phyloP scores from a whole-genome alignment of 108 stramenopile species.

The Aureococcus anophagefferens region DNA sequence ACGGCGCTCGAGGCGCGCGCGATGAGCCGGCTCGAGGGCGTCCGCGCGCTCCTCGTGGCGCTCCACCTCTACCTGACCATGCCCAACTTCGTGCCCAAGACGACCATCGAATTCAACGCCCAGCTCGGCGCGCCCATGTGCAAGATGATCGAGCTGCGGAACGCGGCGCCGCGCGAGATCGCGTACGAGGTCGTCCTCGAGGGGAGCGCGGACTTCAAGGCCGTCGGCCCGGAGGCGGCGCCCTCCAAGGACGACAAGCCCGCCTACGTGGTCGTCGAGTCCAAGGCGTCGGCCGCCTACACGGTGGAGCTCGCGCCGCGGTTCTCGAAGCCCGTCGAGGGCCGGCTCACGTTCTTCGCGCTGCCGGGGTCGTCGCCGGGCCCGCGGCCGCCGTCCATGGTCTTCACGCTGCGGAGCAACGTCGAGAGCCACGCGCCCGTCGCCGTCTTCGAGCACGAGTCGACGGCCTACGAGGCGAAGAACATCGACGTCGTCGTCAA shows the following conservation, averaged over 20 bases:
- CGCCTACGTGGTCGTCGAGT: constrained; percentile 1
- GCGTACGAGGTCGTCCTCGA: constrained; percentile 37
- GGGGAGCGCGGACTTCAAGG: constrained; percentile 32
- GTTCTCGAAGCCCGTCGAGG: constrained; percentile 28
- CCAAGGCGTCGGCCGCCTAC: constrained; percentile 11
- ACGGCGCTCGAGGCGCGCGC: background rate
- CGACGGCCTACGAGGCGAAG: constrained; percentile 26
- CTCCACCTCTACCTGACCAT: constrained; percentile 26
- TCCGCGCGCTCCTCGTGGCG: constrained; percentile 8
- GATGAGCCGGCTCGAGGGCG: background rate
- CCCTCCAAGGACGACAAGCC: background rate
- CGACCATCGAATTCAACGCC: constrained; percentile 42
- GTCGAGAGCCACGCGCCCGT: constrained; percentile 24
- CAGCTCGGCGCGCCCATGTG: constrained; percentile 26
- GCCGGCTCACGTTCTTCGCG: constrained; percentile 30
- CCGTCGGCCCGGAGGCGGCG: background rate
- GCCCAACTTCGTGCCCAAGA: constrained; percentile 45
- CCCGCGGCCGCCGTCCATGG: constrained; percentile 29
- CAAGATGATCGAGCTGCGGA: constrained; percentile 48
- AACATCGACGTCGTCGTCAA: constrained; percentile 23
- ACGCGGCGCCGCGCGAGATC: constrained; percentile 28
- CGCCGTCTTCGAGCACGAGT: constrained; percentile 9
- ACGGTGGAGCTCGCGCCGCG: constrained; percentile 15
- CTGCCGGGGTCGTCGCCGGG: constrained; percentile 5
- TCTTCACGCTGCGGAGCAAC: constrained; percentile 28